These are phyloP conservation scores for Botrytis aclada DNA, from an alignment of 2,329 filamentous ascomycete species.

Conservation along the genomic window DNA sequence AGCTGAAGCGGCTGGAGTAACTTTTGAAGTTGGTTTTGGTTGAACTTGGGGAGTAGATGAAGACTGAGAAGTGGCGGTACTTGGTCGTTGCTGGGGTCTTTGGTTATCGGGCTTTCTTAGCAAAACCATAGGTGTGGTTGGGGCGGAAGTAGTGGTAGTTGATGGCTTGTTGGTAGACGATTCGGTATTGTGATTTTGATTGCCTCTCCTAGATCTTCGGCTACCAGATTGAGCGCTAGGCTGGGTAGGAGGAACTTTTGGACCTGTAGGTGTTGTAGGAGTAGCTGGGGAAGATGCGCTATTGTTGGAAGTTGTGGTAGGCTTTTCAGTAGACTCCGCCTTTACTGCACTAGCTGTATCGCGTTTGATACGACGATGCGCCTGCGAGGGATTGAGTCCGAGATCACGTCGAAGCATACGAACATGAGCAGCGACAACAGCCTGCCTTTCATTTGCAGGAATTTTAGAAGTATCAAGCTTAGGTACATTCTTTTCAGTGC, in stretches of 20 bases:
- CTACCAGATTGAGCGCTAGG: slow-evolving; percentile 24
- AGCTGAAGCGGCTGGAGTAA: slow-evolving; percentile 28
- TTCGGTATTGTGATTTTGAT: slow-evolving; percentile 28
- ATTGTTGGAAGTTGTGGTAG: slow-evolving; percentile 16
- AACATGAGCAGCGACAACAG: slow-evolving; percentile 59
- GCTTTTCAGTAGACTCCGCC: slow-evolving; percentile 28
- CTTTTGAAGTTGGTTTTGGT: slow-evolving; percentile 25
- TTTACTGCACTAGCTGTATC: slow-evolving; percentile 43
- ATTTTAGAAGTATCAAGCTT: slow-evolving; percentile 55
- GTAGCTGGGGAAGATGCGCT: slow-evolving; percentile 15
- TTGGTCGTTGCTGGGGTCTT: slow-evolving; percentile 30
- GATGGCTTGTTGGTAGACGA: slow-evolving; percentile 26
- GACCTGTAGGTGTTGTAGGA: slow-evolving; percentile 32
- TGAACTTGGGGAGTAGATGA: slow-evolving; percentile 22
- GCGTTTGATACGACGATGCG: slow-evolving; percentile 58
- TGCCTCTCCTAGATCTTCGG: slow-evolving; percentile 41
- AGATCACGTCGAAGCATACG: slow-evolving; percentile 64
- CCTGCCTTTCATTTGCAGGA: slow-evolving; percentile 37
- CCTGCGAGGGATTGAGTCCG: slow-evolving; percentile 60
- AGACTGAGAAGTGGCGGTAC: slow-evolving; percentile 6
- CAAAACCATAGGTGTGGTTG: slow-evolving; percentile 39
- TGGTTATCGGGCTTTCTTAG: slow-evolving; percentile 40
- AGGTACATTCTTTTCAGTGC: slow-evolving; percentile 37
- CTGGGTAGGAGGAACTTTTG: slow-evolving; percentile 32
- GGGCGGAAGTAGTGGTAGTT: slow-evolving; percentile 30